These are phyloP conservation scores for Mycena rebaudengoi DNA, from an alignment of 768 basidiomycete genomes.

Conservation along the genomic window DNA sequence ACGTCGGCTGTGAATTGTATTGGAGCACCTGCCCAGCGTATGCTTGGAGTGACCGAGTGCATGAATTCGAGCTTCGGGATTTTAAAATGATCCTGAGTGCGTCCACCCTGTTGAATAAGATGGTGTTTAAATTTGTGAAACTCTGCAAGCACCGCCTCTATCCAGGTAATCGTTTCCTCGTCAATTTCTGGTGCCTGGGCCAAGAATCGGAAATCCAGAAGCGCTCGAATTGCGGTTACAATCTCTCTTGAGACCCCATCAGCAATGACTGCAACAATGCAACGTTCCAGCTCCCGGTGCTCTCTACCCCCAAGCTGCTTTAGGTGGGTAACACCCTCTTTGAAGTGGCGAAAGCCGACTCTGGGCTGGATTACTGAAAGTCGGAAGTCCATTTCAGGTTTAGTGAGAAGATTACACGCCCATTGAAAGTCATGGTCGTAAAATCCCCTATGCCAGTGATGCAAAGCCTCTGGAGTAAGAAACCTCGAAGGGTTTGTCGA, in stretches of 20 bases:
- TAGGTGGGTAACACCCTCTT: constrained; percentile 45
- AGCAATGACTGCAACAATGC: constrained; percentile 45
- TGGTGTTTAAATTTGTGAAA: constrained; percentile 47
- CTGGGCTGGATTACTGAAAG: constrained; percentile 46
- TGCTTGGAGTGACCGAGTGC: constrained; percentile 40
- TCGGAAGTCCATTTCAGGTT: constrained; percentile 44
- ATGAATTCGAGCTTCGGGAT: constrained; percentile 54
- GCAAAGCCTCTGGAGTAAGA: constrained; percentile 46
- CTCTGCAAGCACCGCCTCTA: constrained; percentile 29
- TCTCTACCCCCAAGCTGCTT: constrained; percentile 53
- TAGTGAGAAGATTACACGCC: constrained; percentile 42
- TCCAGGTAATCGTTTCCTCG: constrained; percentile 25
- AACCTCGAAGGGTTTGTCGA: constrained; percentile 40
- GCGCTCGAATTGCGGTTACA: constrained; percentile 41
- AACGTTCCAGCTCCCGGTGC: constrained; percentile 46
- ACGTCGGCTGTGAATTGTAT: constrained; percentile 46
- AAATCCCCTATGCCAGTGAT: constrained; percentile 46
- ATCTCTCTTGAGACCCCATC: constrained; percentile 39
- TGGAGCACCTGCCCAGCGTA: constrained; percentile 36
- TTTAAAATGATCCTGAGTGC: constrained; percentile 42
- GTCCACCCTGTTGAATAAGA: constrained; percentile 39
- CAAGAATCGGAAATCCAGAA: constrained; percentile 48
- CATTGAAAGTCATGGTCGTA: constrained; percentile 51
- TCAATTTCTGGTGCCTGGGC: constrained; percentile 40
- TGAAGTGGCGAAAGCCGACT: constrained; percentile 47